Evolutionary conservation across 1,284 basidiomycete species (phyloP).

Genomic region (Trichosporon sp.): DNA sequence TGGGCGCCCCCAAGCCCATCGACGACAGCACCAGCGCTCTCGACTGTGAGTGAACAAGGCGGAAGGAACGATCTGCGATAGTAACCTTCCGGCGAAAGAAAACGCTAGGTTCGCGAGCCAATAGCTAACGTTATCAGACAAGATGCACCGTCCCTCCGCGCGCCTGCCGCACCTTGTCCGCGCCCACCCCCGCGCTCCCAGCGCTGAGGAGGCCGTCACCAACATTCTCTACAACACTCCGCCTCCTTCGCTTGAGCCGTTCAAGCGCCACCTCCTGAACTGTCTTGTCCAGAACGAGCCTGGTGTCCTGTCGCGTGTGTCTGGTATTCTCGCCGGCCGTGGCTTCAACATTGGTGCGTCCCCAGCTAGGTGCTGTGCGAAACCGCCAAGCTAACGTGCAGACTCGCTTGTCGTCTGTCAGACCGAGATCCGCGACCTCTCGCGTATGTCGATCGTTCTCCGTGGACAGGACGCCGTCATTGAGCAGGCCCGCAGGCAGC

Average conservation of each 20-base stretch:
- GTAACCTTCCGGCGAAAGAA: not conserved
- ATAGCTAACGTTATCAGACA: slow-evolving; percentile 44
- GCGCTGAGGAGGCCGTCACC: slow-evolving; percentile 90
- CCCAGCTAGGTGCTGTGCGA: too few relatives aligned
- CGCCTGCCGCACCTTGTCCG: slow-evolving; percentile 50
- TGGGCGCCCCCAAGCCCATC: slow-evolving; percentile 60
- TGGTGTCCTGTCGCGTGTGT: slow-evolving; percentile 95
- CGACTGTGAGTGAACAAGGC: slow-evolving; percentile 72
- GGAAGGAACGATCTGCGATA: not conserved
- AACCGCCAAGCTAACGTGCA: slow-evolving; percentile 33
- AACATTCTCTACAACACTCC: slow-evolving; percentile 97
- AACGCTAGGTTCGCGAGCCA: not conserved
- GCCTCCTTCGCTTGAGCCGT: slow-evolving; percentile 86
- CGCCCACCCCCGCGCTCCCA: slow-evolving; percentile 53
- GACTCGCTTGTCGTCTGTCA: slow-evolving; percentile 98
- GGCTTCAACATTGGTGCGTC: slow-evolving; percentile 85
- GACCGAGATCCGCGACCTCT: slow-evolving; percentile 95
- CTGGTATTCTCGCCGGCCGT: slow-evolving; percentile 92
- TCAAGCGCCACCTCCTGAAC: slow-evolving; percentile 97
- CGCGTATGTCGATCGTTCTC: slow-evolving; percentile 97
- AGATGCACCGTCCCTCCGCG: slow-evolving; percentile 49
- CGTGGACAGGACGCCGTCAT: slow-evolving; percentile 96
- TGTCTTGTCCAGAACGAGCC: slow-evolving; percentile 99
- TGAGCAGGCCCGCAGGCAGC: slow-evolving; percentile 90
- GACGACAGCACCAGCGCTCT: slow-evolving; percentile 91